Conservation (phyloP, 345 rosid genomes). For the Rubroshorea leprosula region DNA sequence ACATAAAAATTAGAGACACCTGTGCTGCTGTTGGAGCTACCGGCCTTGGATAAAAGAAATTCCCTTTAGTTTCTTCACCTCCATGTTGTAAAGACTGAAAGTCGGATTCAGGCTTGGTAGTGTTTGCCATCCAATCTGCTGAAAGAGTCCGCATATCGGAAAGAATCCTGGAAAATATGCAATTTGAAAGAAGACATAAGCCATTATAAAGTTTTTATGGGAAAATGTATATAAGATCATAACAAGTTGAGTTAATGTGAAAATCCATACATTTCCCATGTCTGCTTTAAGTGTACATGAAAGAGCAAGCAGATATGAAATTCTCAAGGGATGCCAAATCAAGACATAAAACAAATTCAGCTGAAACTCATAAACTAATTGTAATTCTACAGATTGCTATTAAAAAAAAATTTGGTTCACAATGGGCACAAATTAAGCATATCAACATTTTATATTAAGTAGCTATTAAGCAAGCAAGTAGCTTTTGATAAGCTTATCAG, state of each 20-base stretch:
- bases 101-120: constrained; percentile 73
- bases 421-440: neutral
- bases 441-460: neutral
- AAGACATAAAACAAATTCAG: neutral
- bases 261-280: too few relatives aligned
- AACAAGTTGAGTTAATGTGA: too few relatives aligned
- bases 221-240: neutral
- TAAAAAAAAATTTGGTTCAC: neutral
- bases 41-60: constrained; percentile 89
- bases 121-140: constrained; percentile 99
- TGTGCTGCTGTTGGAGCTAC: constrained; percentile 97
- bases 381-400: neutral
- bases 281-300: too few relatives aligned
- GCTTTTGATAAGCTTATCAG: neutral
- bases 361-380: neutral
- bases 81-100: constrained; percentile 64
- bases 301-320: too few relatives aligned
- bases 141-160: constrained; percentile 99
- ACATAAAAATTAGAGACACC: constrained; percentile 37
- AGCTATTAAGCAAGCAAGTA: neutral
- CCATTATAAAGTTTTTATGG: constrained; percentile 1
- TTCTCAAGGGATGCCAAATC: neutral
- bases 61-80: constrained; percentile 71
- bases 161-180: constrained; percentile 73
- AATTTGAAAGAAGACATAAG: constrained; percentile 8